Conservation (phyloP, 2,329 filamentous ascomycete species). For the Calycina marina region DNA sequence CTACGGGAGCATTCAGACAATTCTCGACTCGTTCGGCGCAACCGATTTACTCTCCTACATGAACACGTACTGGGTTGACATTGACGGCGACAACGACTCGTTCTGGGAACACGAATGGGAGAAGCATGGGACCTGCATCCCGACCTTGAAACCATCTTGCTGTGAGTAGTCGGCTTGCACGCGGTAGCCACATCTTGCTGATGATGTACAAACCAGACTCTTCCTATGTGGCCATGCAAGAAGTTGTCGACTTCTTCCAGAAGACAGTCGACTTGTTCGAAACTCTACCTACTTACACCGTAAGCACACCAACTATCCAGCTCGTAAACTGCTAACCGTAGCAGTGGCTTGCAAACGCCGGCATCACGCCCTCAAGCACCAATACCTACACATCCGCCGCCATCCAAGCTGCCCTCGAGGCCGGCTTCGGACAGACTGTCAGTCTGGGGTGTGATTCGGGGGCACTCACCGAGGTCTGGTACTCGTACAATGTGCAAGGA, state of each 20-base stretch:
- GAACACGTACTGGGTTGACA: conserved; percentile 47
- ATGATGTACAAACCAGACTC: too few species aligned
- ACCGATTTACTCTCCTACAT: conserved; percentile 48
- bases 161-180: conserved; percentile 24
- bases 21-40: conserved; percentile 39
- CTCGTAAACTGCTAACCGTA: not conserved
- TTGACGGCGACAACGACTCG: conserved; percentile 43
- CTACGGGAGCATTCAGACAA: conserved; percentile 49
- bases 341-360: conserved; percentile 42
- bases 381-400: conserved; percentile 29
- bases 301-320: conserved; percentile 11
- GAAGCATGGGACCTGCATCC: conserved; percentile 63
- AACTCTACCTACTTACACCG: conserved; percentile 47
- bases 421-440: conserved; percentile 30
- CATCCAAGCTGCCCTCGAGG: conserved; percentile 29
- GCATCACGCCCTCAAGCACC: conserved; percentile 34
- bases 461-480: conserved; percentile 37
- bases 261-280: conserved; percentile 52
- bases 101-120: conserved; percentile 60
- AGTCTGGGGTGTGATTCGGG: conserved; percentile 30
- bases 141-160: conserved; percentile 51
- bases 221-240: conserved; percentile 41
- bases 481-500: conserved; percentile 36
- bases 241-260: conserved; percentile 56
- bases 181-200: too few species aligned